These are phyloP conservation scores for Xylariaceae sp. DNA, from an alignment of 2,329 filamentous ascomycete genomes.

Conservation along the genomic window DNA sequence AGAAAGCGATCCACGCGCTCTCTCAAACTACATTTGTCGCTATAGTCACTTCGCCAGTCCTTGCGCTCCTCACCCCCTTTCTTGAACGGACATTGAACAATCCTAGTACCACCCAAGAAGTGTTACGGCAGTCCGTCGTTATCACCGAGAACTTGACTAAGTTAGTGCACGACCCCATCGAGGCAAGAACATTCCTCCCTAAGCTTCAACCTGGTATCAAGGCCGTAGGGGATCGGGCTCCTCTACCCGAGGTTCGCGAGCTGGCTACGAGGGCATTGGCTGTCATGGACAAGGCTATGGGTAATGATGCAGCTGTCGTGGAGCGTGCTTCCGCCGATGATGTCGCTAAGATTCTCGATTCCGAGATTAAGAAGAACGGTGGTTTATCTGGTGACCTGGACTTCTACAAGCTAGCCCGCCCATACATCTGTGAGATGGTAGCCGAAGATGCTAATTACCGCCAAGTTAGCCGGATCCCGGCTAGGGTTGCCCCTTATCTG, in stretches of 20 bases:
- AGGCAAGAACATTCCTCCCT: slow-evolving; percentile 92
- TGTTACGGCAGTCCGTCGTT: slow-evolving; percentile 92
- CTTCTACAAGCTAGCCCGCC: slow-evolving; percentile 69
- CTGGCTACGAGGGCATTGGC: slow-evolving; percentile 80
- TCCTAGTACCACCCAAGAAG: slow-evolving; percentile 88
- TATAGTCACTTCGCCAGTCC: slow-evolving; percentile 90
- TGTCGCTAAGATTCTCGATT: slow-evolving; percentile 75
- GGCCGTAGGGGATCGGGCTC: slow-evolving; percentile 83
- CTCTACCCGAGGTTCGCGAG: slow-evolving; percentile 92
- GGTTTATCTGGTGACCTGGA: slow-evolving; percentile 67
- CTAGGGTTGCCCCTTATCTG: slow-evolving; percentile 76
- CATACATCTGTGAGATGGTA: slow-evolving; percentile 83
- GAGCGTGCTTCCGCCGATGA: slow-evolving; percentile 74
- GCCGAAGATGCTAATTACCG: slow-evolving; percentile 87
- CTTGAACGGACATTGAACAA: slow-evolving; percentile 93
- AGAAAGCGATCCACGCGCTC: slow-evolving; percentile 95
- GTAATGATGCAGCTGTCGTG: slow-evolving; percentile 67
- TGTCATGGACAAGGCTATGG: slow-evolving; percentile 95
- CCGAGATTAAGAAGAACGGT: slow-evolving; percentile 73
- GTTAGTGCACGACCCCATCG: slow-evolving; percentile 92
- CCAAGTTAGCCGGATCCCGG: slow-evolving; percentile 73
- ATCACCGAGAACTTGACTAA: slow-evolving; percentile 98
- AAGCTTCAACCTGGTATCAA: slow-evolving; percentile 95
- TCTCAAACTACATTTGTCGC: slow-evolving; percentile 99
- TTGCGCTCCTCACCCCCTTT: slow-evolving; percentile 91